phyloP scores from a whole-genome alignment of 2,329 filamentous ascomycete species.

The Botrytis pseudocinerea region DNA sequence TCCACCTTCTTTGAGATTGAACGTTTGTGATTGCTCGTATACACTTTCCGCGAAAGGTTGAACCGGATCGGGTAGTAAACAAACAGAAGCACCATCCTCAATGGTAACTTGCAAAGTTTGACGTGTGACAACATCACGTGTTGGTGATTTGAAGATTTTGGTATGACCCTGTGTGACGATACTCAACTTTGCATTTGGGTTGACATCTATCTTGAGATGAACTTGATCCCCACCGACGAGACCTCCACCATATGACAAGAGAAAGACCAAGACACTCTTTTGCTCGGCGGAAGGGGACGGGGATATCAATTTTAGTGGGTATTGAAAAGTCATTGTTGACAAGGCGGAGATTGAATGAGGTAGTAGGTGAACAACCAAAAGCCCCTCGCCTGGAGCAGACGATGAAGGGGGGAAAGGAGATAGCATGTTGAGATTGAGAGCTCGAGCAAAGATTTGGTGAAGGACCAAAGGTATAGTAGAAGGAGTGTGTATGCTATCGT shows the following conservation, averaged over 20 bases:
- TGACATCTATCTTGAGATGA: constrained; percentile 67
- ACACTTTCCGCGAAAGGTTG: constrained; percentile 84
- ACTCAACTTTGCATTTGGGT: constrained; percentile 63
- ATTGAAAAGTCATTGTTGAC: constrained; percentile 79
- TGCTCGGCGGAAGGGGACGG: constrained; percentile 66
- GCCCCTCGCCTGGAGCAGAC: constrained; percentile 74
- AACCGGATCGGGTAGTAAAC: constrained; percentile 83
- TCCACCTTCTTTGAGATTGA: constrained; percentile 58
- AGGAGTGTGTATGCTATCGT: neutral
- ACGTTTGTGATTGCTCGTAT: constrained; percentile 82
- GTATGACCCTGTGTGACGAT: constrained; percentile 78
- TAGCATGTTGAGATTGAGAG: constrained; percentile 26
- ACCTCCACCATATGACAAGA: constrained; percentile 92
- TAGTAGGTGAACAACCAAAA: constrained; percentile 70
- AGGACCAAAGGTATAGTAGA: neutral
- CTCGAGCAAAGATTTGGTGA: neutral
- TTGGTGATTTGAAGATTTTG: constrained; percentile 85
- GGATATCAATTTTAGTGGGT: constrained; percentile 90
- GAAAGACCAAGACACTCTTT: constrained; percentile 76
- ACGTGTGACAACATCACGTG: constrained; percentile 55
- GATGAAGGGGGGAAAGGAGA: constrained; percentile 59
- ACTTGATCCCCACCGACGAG: constrained; percentile 86
- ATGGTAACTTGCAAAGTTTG: constrained; percentile 58
- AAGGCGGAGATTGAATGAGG: constrained; percentile 72
- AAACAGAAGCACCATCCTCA: constrained; percentile 54